These are phyloP conservation scores for Pythium brachiatum DNA, from an alignment of 352 stramenopile species.

Conservation along the genomic window DNA sequence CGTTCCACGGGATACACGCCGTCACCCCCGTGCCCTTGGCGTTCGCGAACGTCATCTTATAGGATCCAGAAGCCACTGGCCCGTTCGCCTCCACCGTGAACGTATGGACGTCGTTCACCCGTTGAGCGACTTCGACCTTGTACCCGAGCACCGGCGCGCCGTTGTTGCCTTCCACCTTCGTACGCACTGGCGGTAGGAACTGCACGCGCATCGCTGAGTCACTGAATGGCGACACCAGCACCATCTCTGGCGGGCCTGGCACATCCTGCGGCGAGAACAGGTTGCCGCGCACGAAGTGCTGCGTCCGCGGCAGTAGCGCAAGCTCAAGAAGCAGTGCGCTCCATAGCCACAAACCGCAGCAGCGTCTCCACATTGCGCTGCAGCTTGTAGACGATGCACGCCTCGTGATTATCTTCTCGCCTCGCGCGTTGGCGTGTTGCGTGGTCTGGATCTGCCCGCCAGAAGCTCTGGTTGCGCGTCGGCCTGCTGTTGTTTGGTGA, in stretches of 20 bases:
- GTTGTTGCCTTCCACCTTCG: conserved; percentile 68
- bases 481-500: not conserved
- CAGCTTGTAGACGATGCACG: not conserved
- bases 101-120: conserved; percentile 67
- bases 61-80: conserved; percentile 45
- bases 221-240: conserved; percentile 47
- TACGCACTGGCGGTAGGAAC: conserved; percentile 48
- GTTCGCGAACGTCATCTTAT: conserved; percentile 60
- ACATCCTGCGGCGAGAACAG: conserved; percentile 67
- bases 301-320: not conserved
- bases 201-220: conserved; percentile 60
- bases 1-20: conserved; percentile 69
- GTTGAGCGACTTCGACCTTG: conserved; percentile 70
- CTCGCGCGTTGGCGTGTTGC: not conserved
- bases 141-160: conserved; percentile 72
- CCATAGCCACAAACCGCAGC: not conserved
- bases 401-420: not conserved
- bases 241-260: conserved; percentile 53
- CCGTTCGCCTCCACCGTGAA: conserved; percentile 62
- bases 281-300: conserved; percentile 17
- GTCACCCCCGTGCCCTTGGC: conserved; percentile 32
- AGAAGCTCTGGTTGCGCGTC: not conserved
- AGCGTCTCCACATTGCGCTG: not conserved
- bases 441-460: too few relatives aligned
- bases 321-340: conserved; percentile 10